Conservation (phyloP, 2,329 filamentous ascomycete species). For the Colletotrichum sp. region DNA sequence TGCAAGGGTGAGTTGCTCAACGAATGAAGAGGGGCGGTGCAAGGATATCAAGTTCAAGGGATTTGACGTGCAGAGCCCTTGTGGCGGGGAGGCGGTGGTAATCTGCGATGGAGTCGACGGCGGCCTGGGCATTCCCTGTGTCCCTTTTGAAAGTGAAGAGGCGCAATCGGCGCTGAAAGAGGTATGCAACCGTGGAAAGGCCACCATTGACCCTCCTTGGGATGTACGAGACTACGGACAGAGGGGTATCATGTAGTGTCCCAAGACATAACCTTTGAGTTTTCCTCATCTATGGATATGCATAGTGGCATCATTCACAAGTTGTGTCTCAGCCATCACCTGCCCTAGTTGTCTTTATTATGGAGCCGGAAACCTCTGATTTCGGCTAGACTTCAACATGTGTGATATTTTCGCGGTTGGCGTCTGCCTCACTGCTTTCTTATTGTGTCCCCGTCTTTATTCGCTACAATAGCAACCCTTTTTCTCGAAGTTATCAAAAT, state of each 20-base stretch:
- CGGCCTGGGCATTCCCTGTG: slow-evolving; percentile 36
- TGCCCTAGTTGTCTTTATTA: neutral
- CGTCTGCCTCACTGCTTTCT: neutral
- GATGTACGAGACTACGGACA: neutral
- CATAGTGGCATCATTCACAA: neutral
- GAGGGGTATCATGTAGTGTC: neutral
- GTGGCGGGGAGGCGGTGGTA: slow-evolving; percentile 44
- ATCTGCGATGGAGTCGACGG: slow-evolving; percentile 54
- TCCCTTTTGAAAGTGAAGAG: slow-evolving; percentile 36
- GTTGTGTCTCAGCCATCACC: neutral
- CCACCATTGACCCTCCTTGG: slow-evolving; percentile 21
- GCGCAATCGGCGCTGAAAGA: slow-evolving; percentile 33
- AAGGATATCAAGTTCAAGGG: slow-evolving; percentile 58
- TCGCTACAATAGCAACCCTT: neutral
- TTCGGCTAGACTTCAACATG: neutral
- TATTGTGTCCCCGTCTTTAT: neutral
- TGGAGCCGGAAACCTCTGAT: neutral
- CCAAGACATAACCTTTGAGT: neutral
- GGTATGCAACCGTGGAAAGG: slow-evolving; percentile 31
- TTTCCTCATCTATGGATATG: neutral
- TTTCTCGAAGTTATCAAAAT: neutral
- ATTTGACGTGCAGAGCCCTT: slow-evolving; percentile 59
- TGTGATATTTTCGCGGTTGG: neutral
- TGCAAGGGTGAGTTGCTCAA: slow-evolving; percentile 59
- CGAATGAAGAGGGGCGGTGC: slow-evolving; percentile 57